Percentiles rank a stretch among this genome's conserved stretches.
These are phyloP conservation scores for Lachnellula suecica DNA, from an alignment of 2,329 filamentous ascomycete species.

Conservation along the genomic window DNA sequence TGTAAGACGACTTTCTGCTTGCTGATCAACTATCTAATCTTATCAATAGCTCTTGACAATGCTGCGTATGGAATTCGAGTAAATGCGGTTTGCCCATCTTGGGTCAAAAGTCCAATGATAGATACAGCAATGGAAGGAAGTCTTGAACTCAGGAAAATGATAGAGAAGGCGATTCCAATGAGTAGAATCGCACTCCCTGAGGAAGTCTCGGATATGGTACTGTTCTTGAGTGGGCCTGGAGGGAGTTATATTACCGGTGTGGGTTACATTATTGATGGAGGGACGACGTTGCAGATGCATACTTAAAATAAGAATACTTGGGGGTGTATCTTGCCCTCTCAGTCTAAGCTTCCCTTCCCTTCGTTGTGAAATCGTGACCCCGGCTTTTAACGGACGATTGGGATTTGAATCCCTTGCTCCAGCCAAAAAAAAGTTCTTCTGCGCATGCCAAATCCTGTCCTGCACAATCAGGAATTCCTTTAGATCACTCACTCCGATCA, in stretches of 20 bases:
- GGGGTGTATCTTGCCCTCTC: no score
- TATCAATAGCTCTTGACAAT: constrained; percentile 16
- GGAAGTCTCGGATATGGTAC: constrained; percentile 11
- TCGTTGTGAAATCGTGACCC: no score
- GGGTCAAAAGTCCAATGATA: constrained; percentile 17
- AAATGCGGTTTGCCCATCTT: constrained; percentile 13
- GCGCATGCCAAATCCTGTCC: no score
- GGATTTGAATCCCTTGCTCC: no score
- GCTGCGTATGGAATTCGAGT: constrained; percentile 13
- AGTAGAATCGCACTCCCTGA: constrained; percentile 6
- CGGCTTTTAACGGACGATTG: no score
- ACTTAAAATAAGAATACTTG: no score
- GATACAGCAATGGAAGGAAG: constrained; percentile 1
- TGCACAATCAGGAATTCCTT: no score
- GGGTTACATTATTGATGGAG: constrained; percentile 8
- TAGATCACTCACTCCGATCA: no score
- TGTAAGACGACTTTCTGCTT: background rate
- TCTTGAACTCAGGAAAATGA: background rate
- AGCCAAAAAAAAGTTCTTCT: no score
- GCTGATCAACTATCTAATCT: no score
- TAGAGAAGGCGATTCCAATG: constrained; percentile 6
- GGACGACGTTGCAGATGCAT: constrained; percentile 9
- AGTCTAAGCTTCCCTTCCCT: no score
- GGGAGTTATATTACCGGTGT: constrained; percentile 10
- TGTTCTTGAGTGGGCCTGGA: constrained; percentile 10